A percentile compares a stretch with the other conserved stretches of the same genome.
Evolutionary conservation across 208 protist genomes (phyloP).

Genomic region (Borovskyia barvae): DNA sequence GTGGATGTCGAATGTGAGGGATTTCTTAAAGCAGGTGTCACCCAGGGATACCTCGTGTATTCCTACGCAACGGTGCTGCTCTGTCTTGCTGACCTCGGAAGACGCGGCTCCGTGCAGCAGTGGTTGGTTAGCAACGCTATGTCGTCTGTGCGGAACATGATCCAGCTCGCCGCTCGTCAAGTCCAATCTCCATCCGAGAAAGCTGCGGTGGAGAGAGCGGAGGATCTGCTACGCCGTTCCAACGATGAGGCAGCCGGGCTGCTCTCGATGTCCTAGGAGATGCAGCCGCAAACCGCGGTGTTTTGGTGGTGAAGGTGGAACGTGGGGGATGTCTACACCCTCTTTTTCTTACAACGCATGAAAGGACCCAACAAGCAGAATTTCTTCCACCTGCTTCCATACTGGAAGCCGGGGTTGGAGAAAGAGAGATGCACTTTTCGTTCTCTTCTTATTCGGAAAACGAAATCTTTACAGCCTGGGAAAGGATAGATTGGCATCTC

Average conservation of each 20-base stretch:
- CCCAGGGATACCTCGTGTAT: slow-evolving; percentile 47
- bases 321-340: too few species aligned
- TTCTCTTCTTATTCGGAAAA: too few species aligned
- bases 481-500: too few species aligned
- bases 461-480: too few species aligned
- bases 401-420: too few species aligned
- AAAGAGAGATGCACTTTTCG: too few species aligned
- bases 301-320: too few species aligned
- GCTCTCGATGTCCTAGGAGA: too few species aligned
- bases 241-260: slow-evolving; percentile 2
- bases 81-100: slow-evolving; percentile 38
- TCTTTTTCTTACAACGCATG: too few species aligned
- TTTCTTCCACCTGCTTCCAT: too few species aligned
- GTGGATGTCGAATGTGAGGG: slow-evolving; percentile 29
- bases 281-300: too few species aligned
- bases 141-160: slow-evolving; percentile 15
- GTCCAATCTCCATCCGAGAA: slow-evolving; percentile 7
- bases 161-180: slow-evolving; percentile 6
- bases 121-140: slow-evolving; percentile 28
- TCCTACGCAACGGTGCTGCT: slow-evolving; percentile 57
- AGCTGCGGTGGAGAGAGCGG: slow-evolving; percentile 10
- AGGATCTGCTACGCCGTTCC: slow-evolving; percentile 18
- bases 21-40: slow-evolving; percentile 24
- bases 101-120: slow-evolving; percentile 32
- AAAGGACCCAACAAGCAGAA: too few species aligned